Evolutionary conservation across 1,284 basidiomycete species (phyloP), one percentile per base, ranked within the genome.

Genomic region (Tylopilus sp.): DNA sequence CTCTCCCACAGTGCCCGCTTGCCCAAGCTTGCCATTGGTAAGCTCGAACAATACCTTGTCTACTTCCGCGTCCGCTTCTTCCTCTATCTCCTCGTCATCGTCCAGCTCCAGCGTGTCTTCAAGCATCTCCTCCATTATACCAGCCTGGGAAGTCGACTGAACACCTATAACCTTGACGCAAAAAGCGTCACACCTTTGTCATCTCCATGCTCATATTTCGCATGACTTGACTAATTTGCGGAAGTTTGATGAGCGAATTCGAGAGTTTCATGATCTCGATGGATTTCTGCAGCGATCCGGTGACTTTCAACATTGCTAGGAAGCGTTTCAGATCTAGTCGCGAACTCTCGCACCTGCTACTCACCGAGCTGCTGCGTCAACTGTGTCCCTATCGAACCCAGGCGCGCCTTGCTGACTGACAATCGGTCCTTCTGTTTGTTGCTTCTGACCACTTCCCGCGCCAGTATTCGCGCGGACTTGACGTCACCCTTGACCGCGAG

Each of bases 211-310:
- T 91, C 93, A 99, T 95, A 64, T 97, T 89, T 28, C 93, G 82
- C 96, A 99, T 99, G 0, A 83, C 81, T 57, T 85, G 86, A 66
- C 85, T 90, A 48, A 99, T 83, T 67, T 99, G 91, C 15, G 96
- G 96, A 31, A 99, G 76, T 65, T 86, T 94, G 62, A 99, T 77
- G 40, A 99, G 80, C 42, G 86, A 76, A 71, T 97, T 99, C 4
- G 94, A 95, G 30, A 94, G 77, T 73, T 91, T 99, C 95, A 99
- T 99, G 57, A 99, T 98, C 71, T 99, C 95, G 1, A 95, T 94
- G 10, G 92, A 95, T 71, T 94, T 98, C 72, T 97, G 94, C 59
- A 99, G 76, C 20, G 92, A 84, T 8, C 96, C 96, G 3, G 96
- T 98, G 36, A 99, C 92, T 73, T 99, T 99, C 61, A 88, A 75